Evolutionary conservation across 163 green algal genomes (phyloP).

Genomic region (Botryococcus braunii): DNA sequence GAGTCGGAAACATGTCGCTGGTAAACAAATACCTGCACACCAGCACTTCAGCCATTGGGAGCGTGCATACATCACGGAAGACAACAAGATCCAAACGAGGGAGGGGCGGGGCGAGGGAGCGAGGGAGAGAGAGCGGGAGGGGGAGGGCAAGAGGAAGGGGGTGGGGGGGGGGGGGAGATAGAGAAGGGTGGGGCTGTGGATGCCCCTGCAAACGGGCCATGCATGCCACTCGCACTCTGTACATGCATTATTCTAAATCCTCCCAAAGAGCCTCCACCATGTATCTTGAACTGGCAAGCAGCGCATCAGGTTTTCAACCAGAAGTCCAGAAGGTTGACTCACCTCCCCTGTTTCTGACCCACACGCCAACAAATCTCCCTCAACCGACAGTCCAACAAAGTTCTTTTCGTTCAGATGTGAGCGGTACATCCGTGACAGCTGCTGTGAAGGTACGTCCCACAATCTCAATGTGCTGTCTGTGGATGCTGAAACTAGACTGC

Average conservation of each 20-base stretch:
- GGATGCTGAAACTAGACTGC: conserved; percentile 39
- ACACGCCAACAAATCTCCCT: conserved; percentile 46
- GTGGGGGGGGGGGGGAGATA: no score
- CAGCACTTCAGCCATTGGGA: no score
- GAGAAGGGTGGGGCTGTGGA: no score
- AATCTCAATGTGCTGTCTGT: conserved; percentile 59
- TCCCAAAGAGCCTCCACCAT: no score
- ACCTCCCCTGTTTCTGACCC: conserved; percentile 49
- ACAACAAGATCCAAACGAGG: neutral
- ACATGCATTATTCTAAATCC: no score
- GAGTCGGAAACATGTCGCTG: conserved; percentile 46
- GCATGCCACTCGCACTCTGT: no score
- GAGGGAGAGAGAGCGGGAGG: no score
- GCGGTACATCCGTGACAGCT: conserved; percentile 20
- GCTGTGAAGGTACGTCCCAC: conserved; percentile 24
- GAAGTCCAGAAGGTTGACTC: neutral
- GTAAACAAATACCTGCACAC: conserved; percentile 49
- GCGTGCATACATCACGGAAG: no score
- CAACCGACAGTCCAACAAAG: conserved; percentile 50
- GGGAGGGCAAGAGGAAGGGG: no score
- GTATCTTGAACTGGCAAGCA: no score
- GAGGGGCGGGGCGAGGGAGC: no score
- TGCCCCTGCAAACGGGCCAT: neutral
- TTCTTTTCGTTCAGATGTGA: conserved; percentile 62
- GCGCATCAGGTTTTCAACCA: no score